Base-by-base conservation (phyloP, 805 yeast genomes). In the Kuraishia piskuri region DNA sequence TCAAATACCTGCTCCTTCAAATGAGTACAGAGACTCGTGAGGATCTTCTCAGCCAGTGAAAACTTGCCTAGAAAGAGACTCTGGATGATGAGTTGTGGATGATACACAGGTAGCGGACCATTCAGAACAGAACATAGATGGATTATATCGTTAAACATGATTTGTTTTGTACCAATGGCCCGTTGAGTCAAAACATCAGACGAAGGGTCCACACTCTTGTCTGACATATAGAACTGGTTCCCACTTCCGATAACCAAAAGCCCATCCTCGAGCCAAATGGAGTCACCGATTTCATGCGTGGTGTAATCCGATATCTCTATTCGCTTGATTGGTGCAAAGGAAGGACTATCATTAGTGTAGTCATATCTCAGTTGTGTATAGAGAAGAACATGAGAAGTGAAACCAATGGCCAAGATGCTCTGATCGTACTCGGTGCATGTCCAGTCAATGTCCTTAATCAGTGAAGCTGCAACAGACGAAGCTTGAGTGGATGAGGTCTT, bases 51-150 rank as follows among this genome's bases (percentile, higher is more conserved):
- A 1, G 82, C 91, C 2, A 81, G 62, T 10, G 70, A 68, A 14
- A 78, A 57, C 56, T 84, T 82, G 24, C 83, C 84, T 58, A 81
- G 77, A 60, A 86, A 83, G 20, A 91, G 65, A 3, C 84, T 71
- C 65, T 91, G 96, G 48, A 90, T 83, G 50, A 91, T 67, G 52
- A 89, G 77, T 65, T 90, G 96, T 0, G 98, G 98, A 62, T 92
- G 97, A 60, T 88, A 91, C 0, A 90, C 69, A 0, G 97, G 97
- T 17, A 92, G 66, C 0, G 95, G 94, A 31, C 97, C 97, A 68
- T 91, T 91, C 53, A 91, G 69, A 3, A 90, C 84, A 17, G 88
- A 72, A 50, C 86, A 87, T 54, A 91, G 73, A 59, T 85, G 86
- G 55, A 88, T 77, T 2, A 91, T 77, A 62, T 68, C 74, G 61